Conservation (phyloP, 176 grass and related monocot genomes). For the Aegilops longissima region DNA sequence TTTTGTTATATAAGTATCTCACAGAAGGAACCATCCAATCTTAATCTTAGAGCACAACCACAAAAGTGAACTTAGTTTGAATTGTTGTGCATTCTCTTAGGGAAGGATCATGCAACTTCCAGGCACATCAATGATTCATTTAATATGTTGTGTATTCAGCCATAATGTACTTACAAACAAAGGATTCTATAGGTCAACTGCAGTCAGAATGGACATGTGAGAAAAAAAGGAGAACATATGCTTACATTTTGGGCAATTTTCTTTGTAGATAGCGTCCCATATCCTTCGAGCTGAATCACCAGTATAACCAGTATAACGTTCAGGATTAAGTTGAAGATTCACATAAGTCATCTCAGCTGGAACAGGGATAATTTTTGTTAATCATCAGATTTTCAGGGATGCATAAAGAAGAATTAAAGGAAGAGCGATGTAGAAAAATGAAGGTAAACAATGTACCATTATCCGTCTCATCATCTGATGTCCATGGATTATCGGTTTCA, state of each 20-base stretch:
- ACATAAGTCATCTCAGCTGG: slow-evolving; percentile 94
- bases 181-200: background rate
- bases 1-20: background rate
- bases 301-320: slow-evolving; percentile 94
- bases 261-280: slow-evolving; percentile 96
- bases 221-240: slow-evolving; percentile 4
- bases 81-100: background rate
- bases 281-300: slow-evolving; percentile 85
- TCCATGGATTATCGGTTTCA: slow-evolving; percentile 96
- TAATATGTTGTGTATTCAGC: background rate
- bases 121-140: background rate
- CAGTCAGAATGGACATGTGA: background rate
- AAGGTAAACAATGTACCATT: slow-evolving; percentile 53
- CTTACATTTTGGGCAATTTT: slow-evolving; percentile 98
- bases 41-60: background rate
- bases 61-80: background rate
- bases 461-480: slow-evolving; percentile 94
- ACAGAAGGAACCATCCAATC: background rate
- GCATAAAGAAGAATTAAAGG: slow-evolving; percentile 10
- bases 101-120: background rate
- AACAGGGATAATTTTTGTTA: slow-evolving; percentile 29
- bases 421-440: background rate
- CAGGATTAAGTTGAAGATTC: slow-evolving; percentile 90
- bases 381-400: background rate
- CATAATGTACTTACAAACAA: slow-evolving; percentile 3